A percentile compares a stretch with the other conserved stretches of the same genome.
Evolutionary conservation across 148 eudicot genomes (phyloP).

Genomic region (Silene latifolia): DNA sequence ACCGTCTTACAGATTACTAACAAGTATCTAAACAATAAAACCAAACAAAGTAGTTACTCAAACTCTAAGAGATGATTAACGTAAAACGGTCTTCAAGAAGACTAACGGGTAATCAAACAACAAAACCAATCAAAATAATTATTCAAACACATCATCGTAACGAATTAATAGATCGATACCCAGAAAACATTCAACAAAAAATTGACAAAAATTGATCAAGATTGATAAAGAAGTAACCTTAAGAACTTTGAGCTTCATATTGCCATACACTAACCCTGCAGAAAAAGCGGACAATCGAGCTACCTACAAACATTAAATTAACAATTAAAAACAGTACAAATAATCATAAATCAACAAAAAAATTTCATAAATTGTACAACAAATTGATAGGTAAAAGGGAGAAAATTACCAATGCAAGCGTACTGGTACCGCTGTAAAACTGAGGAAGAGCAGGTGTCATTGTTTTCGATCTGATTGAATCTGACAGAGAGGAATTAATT

Average conservation of each 20-base stretch:
- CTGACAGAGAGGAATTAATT: constrained; percentile 8
- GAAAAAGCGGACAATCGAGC: constrained; percentile 63
- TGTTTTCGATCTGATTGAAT: constrained; percentile 11
- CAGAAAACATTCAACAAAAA: neutral
- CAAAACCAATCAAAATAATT: neutral
- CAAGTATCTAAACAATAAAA: neutral
- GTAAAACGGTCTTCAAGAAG: too few species aligned
- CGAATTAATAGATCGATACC: neutral
- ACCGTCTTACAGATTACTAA: neutral
- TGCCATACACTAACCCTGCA: constrained; percentile 54
- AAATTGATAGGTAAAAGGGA: neutral
- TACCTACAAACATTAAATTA: constrained; percentile 34
- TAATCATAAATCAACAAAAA: neutral
- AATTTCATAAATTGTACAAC: neutral
- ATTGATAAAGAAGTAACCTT: constrained; percentile 35
- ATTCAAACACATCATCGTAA: neutral
- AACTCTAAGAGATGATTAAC: neutral
- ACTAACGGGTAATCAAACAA: neutral
- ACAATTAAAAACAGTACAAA: neutral
- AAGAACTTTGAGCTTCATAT: constrained; percentile 56
- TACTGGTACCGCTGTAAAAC: constrained; percentile 71
- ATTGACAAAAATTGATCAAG: neutral
- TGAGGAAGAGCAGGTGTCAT: constrained; percentile 52
- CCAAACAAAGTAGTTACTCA: neutral
- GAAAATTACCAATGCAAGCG: constrained; percentile 58